Evolutionary conservation across 2,329 filamentous ascomycete genomes (phyloP), one percentile per base, ranked within the genome.

Genomic region (Ilyonectria robusta): DNA sequence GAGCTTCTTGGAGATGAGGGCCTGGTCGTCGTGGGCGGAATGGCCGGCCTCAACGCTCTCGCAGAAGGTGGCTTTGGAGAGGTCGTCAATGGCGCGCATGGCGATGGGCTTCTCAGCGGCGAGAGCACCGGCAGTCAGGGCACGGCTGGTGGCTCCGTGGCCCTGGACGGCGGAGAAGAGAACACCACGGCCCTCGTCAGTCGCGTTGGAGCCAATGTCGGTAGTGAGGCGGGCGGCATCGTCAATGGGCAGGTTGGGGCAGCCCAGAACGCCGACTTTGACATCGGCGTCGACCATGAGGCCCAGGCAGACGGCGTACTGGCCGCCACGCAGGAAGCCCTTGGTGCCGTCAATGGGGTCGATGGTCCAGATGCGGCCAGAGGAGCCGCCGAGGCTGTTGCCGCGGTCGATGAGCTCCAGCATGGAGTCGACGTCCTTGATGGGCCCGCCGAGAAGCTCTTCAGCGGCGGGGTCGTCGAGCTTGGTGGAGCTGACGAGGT

Each of bases 321-420:
- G 96, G 44, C 95, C 97, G 59, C 96, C 96, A 69, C 97, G 90
- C 67, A 99, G 86, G 84, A 99, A 99, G 33, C 96, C 97, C 84
- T 98, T 97, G 60, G 96, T 99, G 72, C 96, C 96, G 81, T 99
- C 96, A 70, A 99, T 98, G 66, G 96, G 96, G 81, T 99, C 96
- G 64, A 99, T 91, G 46, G 95, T 93, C 96, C 96, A 99, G 81
- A 98, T 94, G 72, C 96, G 88, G 69, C 94, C 94, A 71, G 85
- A 87, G 67, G 83, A 81, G 31, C 94, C 94, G 67, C 94, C 94
- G 64, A 88, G 82, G 81, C 91, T 93, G 78, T 88, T 88, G 47
- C 92, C 92, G 68, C 82, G 81, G 82, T 93, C 92, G 72, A 94
- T 90, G 44, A 91, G 82, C 71, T 89, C 85, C 67, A 93, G 80